These are phyloP conservation scores for Diplodia intermedia DNA, from an alignment of 2,329 filamentous ascomycete genomes.

Conservation along the genomic window DNA sequence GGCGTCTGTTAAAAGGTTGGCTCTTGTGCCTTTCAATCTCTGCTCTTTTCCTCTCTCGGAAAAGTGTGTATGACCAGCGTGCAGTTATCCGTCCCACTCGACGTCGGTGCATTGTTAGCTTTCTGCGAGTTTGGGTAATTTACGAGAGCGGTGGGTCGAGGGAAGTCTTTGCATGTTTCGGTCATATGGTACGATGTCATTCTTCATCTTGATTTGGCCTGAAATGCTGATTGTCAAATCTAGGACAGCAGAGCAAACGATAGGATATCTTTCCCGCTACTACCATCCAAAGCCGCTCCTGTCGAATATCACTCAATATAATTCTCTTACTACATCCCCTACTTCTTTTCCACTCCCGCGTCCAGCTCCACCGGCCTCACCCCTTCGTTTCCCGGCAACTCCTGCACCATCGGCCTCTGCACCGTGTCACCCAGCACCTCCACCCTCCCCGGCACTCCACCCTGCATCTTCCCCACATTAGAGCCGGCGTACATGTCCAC, in stretches of 20 bases:
- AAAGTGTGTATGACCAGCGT: not conserved
- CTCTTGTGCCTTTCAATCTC: slow-evolving; percentile 1
- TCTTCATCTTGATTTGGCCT: not conserved
- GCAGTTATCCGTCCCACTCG: not conserved
- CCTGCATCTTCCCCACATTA: not conserved
- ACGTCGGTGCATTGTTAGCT: too few species aligned
- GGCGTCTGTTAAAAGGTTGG: slow-evolving; percentile 25
- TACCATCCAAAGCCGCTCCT: not conserved
- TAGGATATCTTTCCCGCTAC: not conserved
- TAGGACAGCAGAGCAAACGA: not conserved
- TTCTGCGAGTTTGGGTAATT: not conserved
- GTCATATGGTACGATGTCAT: not conserved
- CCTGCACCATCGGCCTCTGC: not conserved
- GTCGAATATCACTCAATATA: too few species aligned
- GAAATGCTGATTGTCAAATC: not conserved
- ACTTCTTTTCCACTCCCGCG: not conserved
- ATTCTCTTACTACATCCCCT: not conserved
- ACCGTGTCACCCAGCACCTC: not conserved
- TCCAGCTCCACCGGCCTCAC: slow-evolving; percentile 1
- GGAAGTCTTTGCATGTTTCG: not conserved
- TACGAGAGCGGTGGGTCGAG: not conserved
- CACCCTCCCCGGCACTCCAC: not conserved
- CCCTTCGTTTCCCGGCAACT: not conserved
- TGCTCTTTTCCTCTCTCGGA: not conserved
- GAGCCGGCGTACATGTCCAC: not conserved